Conservation (phyloP, 1,284 basidiomycete species). For the Ceratobasidium sp. region DNA sequence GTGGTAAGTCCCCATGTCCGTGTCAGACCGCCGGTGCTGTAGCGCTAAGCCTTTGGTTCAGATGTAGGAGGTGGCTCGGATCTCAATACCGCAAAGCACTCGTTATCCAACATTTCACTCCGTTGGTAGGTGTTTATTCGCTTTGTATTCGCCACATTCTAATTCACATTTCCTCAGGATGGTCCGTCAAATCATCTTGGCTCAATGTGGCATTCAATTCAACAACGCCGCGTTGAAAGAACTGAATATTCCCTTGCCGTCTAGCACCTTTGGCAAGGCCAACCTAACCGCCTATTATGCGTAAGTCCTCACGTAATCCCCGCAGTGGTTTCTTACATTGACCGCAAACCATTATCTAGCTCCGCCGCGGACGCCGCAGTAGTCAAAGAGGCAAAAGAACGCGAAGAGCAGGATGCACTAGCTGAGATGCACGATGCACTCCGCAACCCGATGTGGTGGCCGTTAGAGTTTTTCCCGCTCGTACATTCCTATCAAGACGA, state of each 20-base stretch:
- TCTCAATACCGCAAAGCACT: constrained; percentile 34
- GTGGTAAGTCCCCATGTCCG: constrained; percentile 1
- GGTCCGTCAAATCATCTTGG: constrained; percentile 41
- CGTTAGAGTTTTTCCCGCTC: constrained; percentile 37
- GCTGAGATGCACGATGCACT: constrained; percentile 26
- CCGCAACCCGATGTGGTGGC: constrained; percentile 39
- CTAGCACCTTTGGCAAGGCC: constrained; percentile 23
- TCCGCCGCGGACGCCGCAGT: constrained; percentile 15
- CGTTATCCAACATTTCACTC: constrained; percentile 48
- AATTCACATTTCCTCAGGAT: constrained; percentile 14
- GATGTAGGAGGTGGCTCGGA: constrained; percentile 50
- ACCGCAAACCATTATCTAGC: not conserved
- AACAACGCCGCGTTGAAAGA: constrained; percentile 28
- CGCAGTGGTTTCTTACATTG: too few relatives aligned
- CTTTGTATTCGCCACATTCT: not conserved
- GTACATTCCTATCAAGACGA: constrained; percentile 36
- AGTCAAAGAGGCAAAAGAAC: constrained; percentile 17
- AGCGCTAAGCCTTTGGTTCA: constrained; percentile 3
- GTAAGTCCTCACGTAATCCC: not conserved
- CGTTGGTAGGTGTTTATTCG: constrained; percentile 32
- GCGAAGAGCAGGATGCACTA: constrained; percentile 25
- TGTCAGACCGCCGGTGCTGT: not conserved
- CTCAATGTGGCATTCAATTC: constrained; percentile 44
- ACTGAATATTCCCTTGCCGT: constrained; percentile 39
- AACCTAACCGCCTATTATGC: constrained; percentile 4